Evolutionary conservation across 2,329 filamentous ascomycete genomes (phyloP), one percentile per base, ranked within the genome.

Genomic region (Ascochyta clinopodiicola): DNA sequence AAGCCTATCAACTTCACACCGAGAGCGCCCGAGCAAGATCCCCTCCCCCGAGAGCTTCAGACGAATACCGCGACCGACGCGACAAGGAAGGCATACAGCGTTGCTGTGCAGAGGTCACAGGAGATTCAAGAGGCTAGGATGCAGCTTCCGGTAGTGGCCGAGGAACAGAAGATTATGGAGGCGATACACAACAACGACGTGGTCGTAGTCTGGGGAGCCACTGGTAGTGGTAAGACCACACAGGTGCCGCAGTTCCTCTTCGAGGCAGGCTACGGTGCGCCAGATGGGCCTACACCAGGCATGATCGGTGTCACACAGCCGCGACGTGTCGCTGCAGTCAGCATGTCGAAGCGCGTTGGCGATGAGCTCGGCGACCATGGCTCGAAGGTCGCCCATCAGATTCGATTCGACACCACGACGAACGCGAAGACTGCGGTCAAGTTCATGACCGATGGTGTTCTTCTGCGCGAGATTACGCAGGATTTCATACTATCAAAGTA

Each of bases 161-260:
- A 98, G 74, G 95, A 99, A 75, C 95, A 99, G 72, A 92, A 89
- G 68, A 93, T 99, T 27, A 98, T 99, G 93, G 95, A 99, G 76
- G 92, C 93, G 1, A 92, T 99, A 44, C 89, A 97, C 75, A 94
- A 94, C 71, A 90, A 97, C 72, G 85, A 94, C 47, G 87, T 92
- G 3, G 90, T 97, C 1, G 89, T 99, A 10, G 86, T 99, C 7
- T 97, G 94, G 78, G 95, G 95, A 76, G 89, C 92, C 13, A 99
- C 96, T 31, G 95, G 95, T 76, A 97, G 92, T 60, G 95, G 95
- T 73, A 99, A 99, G 77, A 99, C 96, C 0, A 99, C 95, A 0
- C 95, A 99, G 75, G 86, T 99, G 8, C 96, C 96, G 0, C 95
- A 99, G 69, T 99, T 99, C 70, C 81, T 99, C 27, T 96, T 90